Evolutionary conservation across 106 monocot genomes (phyloP).

Genomic region (Amphibolis antarctica): DNA sequence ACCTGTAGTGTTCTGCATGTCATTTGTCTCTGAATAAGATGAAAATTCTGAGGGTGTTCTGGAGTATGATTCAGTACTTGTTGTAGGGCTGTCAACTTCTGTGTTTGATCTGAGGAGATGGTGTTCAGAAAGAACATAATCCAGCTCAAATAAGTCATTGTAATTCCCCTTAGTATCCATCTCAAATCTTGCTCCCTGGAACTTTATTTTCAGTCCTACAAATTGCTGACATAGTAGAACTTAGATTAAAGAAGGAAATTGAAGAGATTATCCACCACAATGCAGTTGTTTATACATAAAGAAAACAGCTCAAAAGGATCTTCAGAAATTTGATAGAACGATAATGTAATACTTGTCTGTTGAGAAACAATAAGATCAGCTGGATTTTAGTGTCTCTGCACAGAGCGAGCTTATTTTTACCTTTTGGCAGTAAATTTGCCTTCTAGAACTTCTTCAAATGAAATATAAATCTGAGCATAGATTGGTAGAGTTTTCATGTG

Average conservation of each 20-base stretch:
- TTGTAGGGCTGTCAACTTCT: conserved; percentile 25
- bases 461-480: not conserved
- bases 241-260: not conserved
- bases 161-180: not conserved
- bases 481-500: not conserved
- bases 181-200: not conserved
- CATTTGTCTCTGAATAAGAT: conserved; percentile 39
- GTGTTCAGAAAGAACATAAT: not conserved
- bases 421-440: not conserved
- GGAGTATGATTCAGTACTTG: conserved; percentile 27
- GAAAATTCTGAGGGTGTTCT: conserved; percentile 61
- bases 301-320: not conserved
- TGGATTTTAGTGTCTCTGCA: not conserved
- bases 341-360: not conserved
- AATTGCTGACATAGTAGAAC: not conserved
- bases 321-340: not conserved
- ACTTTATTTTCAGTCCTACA: too few species aligned
- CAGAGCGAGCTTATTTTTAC: not conserved
- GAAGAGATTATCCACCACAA: not conserved
- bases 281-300: not conserved
- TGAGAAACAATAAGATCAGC: not conserved
- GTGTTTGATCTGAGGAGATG: conserved; percentile 1
- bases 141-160: not conserved
- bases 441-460: not conserved
- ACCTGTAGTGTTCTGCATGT: conserved; percentile 19